These are phyloP conservation scores for Metschnikowia amazonensis DNA, from an alignment of 805 yeast genomes.

Conservation along the genomic window DNA sequence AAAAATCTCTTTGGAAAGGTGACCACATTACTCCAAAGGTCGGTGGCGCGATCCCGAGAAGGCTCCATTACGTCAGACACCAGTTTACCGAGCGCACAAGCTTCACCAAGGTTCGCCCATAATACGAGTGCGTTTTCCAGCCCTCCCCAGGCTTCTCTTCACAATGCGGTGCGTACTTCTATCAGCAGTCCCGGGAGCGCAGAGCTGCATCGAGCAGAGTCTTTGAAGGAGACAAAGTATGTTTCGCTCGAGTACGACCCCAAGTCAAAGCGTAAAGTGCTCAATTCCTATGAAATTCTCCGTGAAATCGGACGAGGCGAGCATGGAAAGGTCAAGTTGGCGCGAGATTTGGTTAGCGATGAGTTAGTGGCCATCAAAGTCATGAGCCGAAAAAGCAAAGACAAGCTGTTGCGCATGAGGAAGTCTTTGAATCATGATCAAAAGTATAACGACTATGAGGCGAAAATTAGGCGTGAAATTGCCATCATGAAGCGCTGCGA, in stretches of 20 bases:
- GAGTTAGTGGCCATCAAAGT: constrained; percentile 89
- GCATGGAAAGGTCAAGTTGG: constrained; percentile 96
- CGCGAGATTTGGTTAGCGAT: constrained; percentile 60
- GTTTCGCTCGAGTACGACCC: constrained; percentile 89
- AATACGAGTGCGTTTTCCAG: neutral
- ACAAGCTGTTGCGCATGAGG: constrained; percentile 32
- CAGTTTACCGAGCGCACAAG: neutral
- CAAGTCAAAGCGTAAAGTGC: constrained; percentile 67
- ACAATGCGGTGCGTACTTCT: neutral
- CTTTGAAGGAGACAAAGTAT: constrained; percentile 67
- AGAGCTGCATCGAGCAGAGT: neutral
- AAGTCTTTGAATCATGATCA: constrained; percentile 23
- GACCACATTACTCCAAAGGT: constrained; percentile 28
- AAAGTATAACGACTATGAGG: constrained; percentile 29
- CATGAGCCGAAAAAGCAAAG: constrained; percentile 62
- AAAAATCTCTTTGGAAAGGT: constrained; percentile 31
- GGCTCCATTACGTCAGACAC: constrained; percentile 3
- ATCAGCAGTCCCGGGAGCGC: constrained; percentile 1
- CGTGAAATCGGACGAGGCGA: constrained; percentile 93
- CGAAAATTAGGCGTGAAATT: constrained; percentile 39
- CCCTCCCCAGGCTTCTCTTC: constrained; percentile 3
- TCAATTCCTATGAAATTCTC: constrained; percentile 86
- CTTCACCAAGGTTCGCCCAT: neutral
- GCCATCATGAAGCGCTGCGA: constrained; percentile 47
- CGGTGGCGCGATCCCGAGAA: constrained; percentile 20